A percentile compares a stretch with the other conserved stretches of the same genome.
Evolutionary conservation across 2,329 filamentous ascomycete genomes (phyloP).

Genomic region (Xylariaceae sp.): DNA sequence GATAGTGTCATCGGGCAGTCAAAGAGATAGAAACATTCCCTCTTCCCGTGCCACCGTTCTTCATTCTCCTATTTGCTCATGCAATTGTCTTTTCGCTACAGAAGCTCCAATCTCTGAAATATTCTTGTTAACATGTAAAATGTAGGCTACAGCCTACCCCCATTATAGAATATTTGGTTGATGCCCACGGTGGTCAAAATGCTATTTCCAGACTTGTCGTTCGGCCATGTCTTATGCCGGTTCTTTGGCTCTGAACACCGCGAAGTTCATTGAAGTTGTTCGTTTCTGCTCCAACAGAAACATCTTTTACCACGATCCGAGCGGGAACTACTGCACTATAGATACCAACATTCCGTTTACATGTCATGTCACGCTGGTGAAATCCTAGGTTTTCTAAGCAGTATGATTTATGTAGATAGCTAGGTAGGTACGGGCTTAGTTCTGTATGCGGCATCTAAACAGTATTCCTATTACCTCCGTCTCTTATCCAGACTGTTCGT

Average conservation of each 20-base stretch:
- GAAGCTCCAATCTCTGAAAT: no score
- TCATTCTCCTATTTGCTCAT: conserved; percentile 46
- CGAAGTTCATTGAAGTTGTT: conserved; percentile 40
- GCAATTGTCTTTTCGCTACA: conserved; percentile 50
- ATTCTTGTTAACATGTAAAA: background rate
- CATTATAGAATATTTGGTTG: conserved; percentile 57
- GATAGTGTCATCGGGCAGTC: no score
- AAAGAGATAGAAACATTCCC: conserved; percentile 48
- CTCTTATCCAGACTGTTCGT: no score
- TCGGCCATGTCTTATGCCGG: conserved; percentile 62
- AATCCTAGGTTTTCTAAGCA: no score
- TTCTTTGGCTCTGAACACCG: conserved; percentile 45
- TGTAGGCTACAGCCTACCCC: conserved; percentile 43
- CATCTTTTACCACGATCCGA: conserved; percentile 35
- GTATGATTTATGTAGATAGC: no score
- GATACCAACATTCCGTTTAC: no score
- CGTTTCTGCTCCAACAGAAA: conserved; percentile 41
- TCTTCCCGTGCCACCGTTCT: conserved; percentile 50
- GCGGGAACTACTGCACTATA: no score
- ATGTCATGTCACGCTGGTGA: no score
- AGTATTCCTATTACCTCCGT: no score
- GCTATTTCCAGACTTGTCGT: conserved; percentile 49
- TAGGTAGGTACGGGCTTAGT: no score
- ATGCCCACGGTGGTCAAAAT: conserved; percentile 42
- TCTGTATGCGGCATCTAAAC: no score